Conservation (phyloP, 176 grass and related monocot genomes). For the Musa acuminata region DNA sequence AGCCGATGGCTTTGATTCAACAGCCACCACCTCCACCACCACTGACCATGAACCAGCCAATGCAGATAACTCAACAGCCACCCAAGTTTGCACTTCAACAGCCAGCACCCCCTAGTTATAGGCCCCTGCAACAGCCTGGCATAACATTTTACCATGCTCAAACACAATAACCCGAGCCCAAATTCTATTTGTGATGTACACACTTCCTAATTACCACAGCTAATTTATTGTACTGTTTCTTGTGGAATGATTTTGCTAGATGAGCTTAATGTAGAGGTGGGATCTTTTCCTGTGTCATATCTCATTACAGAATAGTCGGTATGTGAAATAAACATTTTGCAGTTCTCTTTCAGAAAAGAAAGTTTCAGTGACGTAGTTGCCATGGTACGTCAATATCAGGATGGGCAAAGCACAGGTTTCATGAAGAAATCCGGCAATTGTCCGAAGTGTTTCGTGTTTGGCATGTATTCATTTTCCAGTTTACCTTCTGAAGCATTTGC, state of each 20-base stretch:
- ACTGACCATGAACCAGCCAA: slow-evolving; percentile 39
- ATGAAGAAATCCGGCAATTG: too few species aligned
- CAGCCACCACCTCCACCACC: slow-evolving; percentile 29
- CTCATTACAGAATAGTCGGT: not conserved
- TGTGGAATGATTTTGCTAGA: not conserved
- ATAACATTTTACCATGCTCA: slow-evolving; percentile 77
- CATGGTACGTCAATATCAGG: too few species aligned
- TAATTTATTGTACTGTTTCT: not conserved
- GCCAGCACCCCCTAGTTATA: slow-evolving; percentile 38
- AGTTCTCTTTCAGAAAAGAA: too few species aligned
- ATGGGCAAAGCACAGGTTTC: too few species aligned
- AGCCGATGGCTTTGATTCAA: slow-evolving; percentile 33
- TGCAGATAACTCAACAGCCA: slow-evolving; percentile 39
- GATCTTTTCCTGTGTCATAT: not conserved
- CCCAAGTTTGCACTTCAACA: slow-evolving; percentile 53
- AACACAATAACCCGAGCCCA: slow-evolving; percentile 31
- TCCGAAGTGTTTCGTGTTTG: too few species aligned
- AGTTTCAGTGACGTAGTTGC: too few species aligned
- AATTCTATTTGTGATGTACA: not conserved
- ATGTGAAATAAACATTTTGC: too few species aligned
- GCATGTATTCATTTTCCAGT: too few species aligned
- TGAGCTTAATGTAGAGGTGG: not conserved
- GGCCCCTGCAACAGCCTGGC: slow-evolving; percentile 59
- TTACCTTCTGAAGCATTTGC: too few species aligned
- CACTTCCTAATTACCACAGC: not conserved